Percentiles rank a stretch among this genome's conserved stretches.
Evolutionary conservation across 345 rosid species (phyloP).

Genomic region (Mercurialis annua): DNA sequence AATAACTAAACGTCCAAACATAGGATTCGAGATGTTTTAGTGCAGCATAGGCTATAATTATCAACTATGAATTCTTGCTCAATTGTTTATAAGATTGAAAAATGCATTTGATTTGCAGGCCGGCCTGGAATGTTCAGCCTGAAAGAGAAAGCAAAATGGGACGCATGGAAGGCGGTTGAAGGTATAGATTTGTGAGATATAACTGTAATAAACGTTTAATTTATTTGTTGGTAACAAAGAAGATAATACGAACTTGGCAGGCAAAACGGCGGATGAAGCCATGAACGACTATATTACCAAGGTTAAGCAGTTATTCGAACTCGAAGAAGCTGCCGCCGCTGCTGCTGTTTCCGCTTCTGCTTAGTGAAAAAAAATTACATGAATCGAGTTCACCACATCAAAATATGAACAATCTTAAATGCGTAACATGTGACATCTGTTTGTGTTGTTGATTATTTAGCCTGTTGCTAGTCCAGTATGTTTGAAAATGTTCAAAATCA

Average conservation of each 20-base stretch:
- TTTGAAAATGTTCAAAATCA: not conserved
- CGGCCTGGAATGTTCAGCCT: constrained; percentile 86
- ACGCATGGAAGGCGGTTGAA: constrained; percentile 97
- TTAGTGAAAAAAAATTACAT: too few species aligned
- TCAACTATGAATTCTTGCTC: too few species aligned
- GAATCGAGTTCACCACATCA: too few species aligned
- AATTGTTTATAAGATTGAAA: not conserved
- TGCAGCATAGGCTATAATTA: too few species aligned
- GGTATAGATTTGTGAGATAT: constrained; percentile 39
- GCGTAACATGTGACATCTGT: too few species aligned
- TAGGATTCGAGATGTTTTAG: too few species aligned
- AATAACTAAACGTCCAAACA: too few species aligned
- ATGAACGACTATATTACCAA: constrained; percentile 74
- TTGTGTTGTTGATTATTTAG: not conserved
- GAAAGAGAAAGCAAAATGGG: constrained; percentile 95
- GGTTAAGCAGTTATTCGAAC: constrained; percentile 70
- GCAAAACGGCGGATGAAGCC: constrained; percentile 66
- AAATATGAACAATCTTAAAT: too few species aligned
- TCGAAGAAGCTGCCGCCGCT: constrained; percentile 34
- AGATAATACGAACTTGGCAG: constrained; percentile 26
- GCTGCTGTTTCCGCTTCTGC: constrained; percentile 33
- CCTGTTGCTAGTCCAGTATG: not conserved
- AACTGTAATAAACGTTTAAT: not conserved
- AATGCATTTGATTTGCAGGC: constrained; percentile 30
- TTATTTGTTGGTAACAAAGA: not conserved